Percentiles rank a stretch among this genome's conserved stretches.
Conservation (phyloP, 2,329 filamentous ascomycete genomes). For the Beauveria rudraprayagi region DNA sequence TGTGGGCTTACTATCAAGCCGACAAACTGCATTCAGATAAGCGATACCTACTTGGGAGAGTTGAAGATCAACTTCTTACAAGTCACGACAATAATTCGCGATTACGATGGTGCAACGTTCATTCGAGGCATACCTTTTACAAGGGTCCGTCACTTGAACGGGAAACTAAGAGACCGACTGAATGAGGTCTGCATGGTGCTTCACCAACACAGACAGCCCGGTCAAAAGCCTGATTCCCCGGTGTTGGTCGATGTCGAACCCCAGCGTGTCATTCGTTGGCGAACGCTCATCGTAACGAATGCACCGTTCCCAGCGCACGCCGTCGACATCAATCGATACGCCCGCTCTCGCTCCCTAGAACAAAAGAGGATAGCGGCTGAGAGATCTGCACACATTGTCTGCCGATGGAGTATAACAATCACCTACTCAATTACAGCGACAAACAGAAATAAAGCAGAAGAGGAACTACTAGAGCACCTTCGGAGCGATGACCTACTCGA, state of each 20-base stretch:
- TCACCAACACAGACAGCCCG: constrained; percentile 29
- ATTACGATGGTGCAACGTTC: constrained; percentile 15
- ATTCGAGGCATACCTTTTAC: constrained; percentile 33
- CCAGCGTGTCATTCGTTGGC: constrained; percentile 27
- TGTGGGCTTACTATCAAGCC: constrained; percentile 13
- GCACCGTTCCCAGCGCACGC: constrained; percentile 33
- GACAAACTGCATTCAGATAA: constrained; percentile 24
- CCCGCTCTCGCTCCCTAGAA: constrained; percentile 10
- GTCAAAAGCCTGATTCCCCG: constrained; percentile 30
- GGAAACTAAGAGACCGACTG: constrained; percentile 28
- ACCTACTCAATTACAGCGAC: constrained; percentile 19
- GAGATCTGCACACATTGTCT: constrained; percentile 35
- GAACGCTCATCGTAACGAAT: constrained; percentile 49
- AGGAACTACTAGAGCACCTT: constrained; percentile 31
- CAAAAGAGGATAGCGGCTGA: constrained; percentile 16
- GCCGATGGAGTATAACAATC: constrained; percentile 39
- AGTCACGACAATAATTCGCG: constrained; percentile 34
- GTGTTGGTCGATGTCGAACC: constrained; percentile 35
- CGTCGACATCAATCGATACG: constrained; percentile 17
- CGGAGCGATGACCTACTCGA: constrained; percentile 23
- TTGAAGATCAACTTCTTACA: constrained; percentile 29
- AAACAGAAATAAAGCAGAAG: constrained; percentile 19
- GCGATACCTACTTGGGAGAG: constrained; percentile 15
- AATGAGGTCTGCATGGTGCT: constrained; percentile 37
- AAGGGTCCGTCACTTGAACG: constrained; percentile 26